Conservation (phyloP, 2,329 filamentous ascomycete species). For the Fusarium ramigenum region DNA sequence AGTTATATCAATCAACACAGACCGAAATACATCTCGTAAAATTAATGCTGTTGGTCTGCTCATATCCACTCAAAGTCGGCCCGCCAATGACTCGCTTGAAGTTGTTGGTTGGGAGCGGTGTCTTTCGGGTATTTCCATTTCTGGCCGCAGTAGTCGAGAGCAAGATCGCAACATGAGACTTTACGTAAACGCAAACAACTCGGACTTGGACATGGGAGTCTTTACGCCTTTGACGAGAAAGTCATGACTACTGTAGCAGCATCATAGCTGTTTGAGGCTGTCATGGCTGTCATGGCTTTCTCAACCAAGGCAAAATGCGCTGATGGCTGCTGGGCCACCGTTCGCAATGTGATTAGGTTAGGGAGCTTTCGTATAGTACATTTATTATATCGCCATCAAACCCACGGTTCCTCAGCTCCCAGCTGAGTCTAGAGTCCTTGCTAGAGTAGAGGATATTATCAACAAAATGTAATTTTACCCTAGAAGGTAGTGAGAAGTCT, state of each 20-base stretch:
- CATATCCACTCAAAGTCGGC: background rate
- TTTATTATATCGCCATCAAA: background rate
- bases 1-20: accelerated
- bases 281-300: no score
- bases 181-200: no score
- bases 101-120: background rate
- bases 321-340: no score
- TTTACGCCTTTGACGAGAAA: no score
- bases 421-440: accelerated
- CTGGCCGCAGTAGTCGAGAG: background rate
- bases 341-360: background rate
- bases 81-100: background rate
- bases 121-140: background rate
- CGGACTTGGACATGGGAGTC: no score
- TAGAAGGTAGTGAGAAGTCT: background rate
- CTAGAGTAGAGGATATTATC: no score
- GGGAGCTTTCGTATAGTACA: background rate
- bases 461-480: background rate
- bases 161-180: no score
- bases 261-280: no score
- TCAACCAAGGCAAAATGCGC: no score
- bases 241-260: no score
- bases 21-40: accelerated
- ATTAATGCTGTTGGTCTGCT: background rate
- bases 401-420: background rate